phyloP scores from a whole-genome alignment of 78 protist genomes.

The Blattamonas nauphoetae region DNA sequence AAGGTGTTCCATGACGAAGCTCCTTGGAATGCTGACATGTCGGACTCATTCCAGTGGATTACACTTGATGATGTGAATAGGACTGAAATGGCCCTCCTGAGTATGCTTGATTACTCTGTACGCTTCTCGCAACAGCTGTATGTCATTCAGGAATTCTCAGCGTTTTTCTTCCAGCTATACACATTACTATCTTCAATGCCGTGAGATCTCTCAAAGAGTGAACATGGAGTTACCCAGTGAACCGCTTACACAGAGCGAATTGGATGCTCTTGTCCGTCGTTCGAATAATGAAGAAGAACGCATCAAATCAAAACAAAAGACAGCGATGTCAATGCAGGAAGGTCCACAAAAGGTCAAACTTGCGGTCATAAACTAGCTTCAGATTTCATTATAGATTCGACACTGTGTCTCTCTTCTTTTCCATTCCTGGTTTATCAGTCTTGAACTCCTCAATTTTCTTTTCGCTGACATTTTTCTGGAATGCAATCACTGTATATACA shows the following conservation, averaged over 20 bases:
- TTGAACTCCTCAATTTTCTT: too few relatives aligned
- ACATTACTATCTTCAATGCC: background rate
- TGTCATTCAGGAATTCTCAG: background rate
- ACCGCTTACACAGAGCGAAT: background rate
- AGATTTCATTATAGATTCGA: too few relatives aligned
- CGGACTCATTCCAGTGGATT: background rate
- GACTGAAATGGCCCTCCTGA: background rate
- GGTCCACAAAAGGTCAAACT: too few relatives aligned
- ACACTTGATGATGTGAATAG: background rate
- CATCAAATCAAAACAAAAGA: too few relatives aligned
- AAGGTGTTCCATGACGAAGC: conserved; percentile 10
- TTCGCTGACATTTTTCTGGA: too few relatives aligned
- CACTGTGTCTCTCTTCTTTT: too few relatives aligned
- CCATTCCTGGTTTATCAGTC: too few relatives aligned
- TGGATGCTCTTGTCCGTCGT: background rate
- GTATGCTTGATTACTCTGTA: background rate
- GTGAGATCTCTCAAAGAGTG: background rate
- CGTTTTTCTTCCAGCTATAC: background rate
- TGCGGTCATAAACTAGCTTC: too few relatives aligned
- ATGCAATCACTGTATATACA: too few relatives aligned
- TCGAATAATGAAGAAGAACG: background rate
- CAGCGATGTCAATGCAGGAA: too few relatives aligned
- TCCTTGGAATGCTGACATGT: conserved; percentile 1
- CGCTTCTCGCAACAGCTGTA: background rate
- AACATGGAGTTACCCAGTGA: background rate